These are phyloP conservation scores for Daldinia sp. DNA, from an alignment of 2,329 filamentous ascomycete species.

Conservation along the genomic window DNA sequence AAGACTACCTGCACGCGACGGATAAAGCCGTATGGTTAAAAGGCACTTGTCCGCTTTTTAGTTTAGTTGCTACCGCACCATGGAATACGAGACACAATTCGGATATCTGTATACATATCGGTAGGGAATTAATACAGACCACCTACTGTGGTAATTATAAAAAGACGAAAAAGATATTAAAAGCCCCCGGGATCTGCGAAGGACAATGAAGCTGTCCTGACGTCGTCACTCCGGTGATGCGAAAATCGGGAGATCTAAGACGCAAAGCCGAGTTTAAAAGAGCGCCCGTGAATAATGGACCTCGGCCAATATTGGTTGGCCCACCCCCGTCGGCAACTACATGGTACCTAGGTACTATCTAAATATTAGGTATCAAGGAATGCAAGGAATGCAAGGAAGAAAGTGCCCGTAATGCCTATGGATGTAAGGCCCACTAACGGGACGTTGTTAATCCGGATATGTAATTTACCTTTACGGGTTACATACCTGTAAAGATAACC, in stretches of 20 bases:
- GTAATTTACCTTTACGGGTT: neutral
- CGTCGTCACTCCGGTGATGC: conserved; percentile 34
- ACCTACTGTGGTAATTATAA: conserved; percentile 15
- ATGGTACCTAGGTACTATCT: neutral
- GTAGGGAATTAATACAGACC: conserved; percentile 2
- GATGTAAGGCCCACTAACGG: neutral
- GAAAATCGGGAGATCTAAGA: conserved; percentile 31
- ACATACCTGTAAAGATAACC: too few species aligned
- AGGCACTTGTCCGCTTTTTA: conserved; percentile 20
- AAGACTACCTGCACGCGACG: conserved; percentile 23
- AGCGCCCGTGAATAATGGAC: conserved; percentile 43
- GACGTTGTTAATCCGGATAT: conserved; percentile 17
- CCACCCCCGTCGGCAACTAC: conserved; percentile 10
- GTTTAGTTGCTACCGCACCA: conserved; percentile 36
- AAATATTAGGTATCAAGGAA: too few species aligned
- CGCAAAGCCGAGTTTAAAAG: conserved; percentile 42
- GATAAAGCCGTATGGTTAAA: conserved; percentile 46
- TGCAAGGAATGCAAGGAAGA: conserved; percentile 15
- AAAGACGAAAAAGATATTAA: conserved; percentile 13
- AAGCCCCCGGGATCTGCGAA: conserved; percentile 7
- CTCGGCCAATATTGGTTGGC: conserved; percentile 47
- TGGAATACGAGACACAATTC: neutral
- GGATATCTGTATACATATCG: conserved; percentile 24
- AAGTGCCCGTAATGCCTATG: neutral
- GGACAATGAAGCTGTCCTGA: conserved; percentile 38